These are phyloP conservation scores for Prunus yedoensis DNA, from an alignment of 331 rosid genomes.

Conservation along the genomic window DNA sequence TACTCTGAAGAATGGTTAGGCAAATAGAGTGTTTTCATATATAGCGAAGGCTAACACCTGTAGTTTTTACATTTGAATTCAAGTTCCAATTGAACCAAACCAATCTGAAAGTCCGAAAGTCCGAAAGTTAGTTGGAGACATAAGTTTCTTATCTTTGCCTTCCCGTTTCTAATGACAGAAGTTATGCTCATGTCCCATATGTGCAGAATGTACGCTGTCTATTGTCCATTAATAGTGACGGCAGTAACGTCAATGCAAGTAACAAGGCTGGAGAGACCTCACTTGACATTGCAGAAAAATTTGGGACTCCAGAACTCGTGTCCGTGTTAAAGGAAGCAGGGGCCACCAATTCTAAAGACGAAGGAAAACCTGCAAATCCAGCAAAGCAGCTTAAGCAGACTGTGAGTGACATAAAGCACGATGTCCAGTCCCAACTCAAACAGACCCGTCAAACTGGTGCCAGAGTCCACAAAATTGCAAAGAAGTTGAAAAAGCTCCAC, in stretches of 20 bases:
- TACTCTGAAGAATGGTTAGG: not conserved
- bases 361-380: constrained; percentile 69
- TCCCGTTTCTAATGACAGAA: not conserved
- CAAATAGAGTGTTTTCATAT: not conserved
- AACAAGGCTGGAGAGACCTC: constrained; percentile 94
- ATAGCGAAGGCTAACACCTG: not conserved
- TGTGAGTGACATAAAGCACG: constrained; percentile 94
- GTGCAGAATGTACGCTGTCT: constrained; percentile 72
- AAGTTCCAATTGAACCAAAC: not conserved
- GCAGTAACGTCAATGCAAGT: constrained; percentile 54
- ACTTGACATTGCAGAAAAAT: constrained; percentile 85
- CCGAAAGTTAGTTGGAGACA: not conserved
- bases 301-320: constrained; percentile 82
- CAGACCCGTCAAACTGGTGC: constrained; percentile 91
- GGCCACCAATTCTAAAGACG: constrained; percentile 68
- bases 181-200: not conserved
- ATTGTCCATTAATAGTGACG: constrained; percentile 45
- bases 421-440: constrained; percentile 84
- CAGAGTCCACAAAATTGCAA: constrained; percentile 88
- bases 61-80: not conserved
- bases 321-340: constrained; percentile 79
- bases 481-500: constrained; percentile 91
- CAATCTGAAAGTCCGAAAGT: not conserved
- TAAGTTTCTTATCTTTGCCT: not conserved
- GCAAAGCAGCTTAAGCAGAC: constrained; percentile 96